Conservation (phyloP, 2,329 filamentous ascomycete species). For the Lasiodiplodia sp. region DNA sequence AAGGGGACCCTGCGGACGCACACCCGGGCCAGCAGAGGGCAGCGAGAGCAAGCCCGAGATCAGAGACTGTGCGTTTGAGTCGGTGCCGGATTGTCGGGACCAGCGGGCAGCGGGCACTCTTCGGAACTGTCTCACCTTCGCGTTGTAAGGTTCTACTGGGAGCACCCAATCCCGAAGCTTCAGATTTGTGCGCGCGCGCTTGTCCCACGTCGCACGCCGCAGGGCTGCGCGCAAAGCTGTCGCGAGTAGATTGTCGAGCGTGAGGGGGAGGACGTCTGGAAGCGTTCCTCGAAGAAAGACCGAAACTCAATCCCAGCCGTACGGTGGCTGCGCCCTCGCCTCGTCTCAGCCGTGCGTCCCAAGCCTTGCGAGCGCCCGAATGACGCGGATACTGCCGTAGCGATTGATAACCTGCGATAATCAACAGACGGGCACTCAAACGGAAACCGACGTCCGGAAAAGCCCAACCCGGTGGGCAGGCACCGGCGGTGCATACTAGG, state of each 20-base stretch:
- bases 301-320: not conserved
- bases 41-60: conserved; percentile 6
- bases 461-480: not conserved
- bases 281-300: not conserved
- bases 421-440: not conserved
- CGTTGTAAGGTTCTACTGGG: not conserved
- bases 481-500: not conserved
- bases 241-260: not conserved
- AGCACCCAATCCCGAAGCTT: not conserved
- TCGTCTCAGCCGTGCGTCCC: not conserved
- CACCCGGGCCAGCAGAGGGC: not conserved
- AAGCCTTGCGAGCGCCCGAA: not conserved
- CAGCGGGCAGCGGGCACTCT: not conserved
- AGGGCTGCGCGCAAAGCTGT: not conserved
- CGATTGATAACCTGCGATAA: not conserved
- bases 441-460: not conserved
- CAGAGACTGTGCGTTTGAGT: not conserved
- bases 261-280: not conserved
- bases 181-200: not conserved
- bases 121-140: not conserved
- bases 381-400: not conserved
- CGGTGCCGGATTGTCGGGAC: not conserved
- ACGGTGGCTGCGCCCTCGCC: not conserved
- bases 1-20: not conserved
- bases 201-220: not conserved